Evolutionary conservation across 139 green algal genomes (phyloP).

Genomic region (Tetratostichococcus sp.): DNA sequence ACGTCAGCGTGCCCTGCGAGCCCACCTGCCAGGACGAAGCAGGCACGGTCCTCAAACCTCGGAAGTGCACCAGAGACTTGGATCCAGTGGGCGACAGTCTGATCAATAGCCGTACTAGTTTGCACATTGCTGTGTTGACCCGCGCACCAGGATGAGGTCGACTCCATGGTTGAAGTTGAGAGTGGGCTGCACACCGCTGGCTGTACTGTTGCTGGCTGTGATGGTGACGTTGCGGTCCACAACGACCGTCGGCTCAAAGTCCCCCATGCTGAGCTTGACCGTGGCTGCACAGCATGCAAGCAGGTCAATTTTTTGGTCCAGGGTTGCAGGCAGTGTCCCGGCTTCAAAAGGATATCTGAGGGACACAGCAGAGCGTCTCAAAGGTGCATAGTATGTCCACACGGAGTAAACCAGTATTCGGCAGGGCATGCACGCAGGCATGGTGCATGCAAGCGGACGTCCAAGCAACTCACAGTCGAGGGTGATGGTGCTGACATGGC

Average conservation of each 20-base stretch:
- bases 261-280: neutral
- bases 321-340: no score
- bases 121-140: no score
- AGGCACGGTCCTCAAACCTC: no score
- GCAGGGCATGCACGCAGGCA: neutral
- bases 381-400: no score
- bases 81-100: no score
- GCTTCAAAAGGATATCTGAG: no score
- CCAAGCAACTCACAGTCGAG: neutral
- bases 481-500: neutral
- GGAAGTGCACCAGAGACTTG: no score
- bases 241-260: neutral
- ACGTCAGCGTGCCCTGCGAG: neutral
- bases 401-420: no score
- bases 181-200: no score
- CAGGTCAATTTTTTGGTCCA: no score
- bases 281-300: neutral
- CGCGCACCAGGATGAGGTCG: neutral
- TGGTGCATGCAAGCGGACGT: neutral
- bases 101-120: no score
- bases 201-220: neutral
- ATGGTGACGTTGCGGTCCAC: neutral
- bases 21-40: neutral
- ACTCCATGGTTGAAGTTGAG: neutral
- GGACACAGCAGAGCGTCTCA: no score